phyloP scores from a whole-genome alignment of 192 early-diverging fungal genomes.

The Umbelopsis vinacea region DNA sequence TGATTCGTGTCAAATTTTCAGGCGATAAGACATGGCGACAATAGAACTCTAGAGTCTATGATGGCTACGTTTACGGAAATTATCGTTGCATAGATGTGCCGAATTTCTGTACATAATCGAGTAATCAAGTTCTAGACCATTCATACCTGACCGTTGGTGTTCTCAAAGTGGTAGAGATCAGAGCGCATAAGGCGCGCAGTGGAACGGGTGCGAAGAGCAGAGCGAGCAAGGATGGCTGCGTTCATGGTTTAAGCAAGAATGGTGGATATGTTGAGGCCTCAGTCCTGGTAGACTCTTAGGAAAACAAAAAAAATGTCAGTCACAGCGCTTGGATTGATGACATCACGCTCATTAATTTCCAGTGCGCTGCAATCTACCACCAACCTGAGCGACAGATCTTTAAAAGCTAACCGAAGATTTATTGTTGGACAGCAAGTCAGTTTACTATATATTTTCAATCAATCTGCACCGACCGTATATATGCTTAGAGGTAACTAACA shows the following conservation, averaged over 20 bases:
- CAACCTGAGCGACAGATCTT: no score
- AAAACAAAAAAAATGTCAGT: conserved; percentile 19
- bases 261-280: background rate
- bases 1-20: no score
- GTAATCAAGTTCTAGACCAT: background rate
- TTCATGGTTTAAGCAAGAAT: conserved; percentile 30
- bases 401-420: no score
- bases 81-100: background rate
- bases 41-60: no score
- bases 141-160: conserved; percentile 44
- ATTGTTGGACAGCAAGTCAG: no score
- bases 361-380: no score
- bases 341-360: background rate
- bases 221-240: conserved; percentile 43
- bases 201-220: conserved; percentile 37
- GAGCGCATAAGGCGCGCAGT: conserved; percentile 42
- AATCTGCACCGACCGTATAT: no score
- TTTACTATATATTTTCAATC: no score
- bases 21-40: no score
- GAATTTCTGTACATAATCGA: background rate
- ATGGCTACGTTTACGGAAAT: background rate
- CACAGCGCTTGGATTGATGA: background rate
- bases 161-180: conserved; percentile 46
- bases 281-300: background rate
- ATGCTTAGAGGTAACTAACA: no score